Base-by-base conservation (phyloP, 2,329 filamentous ascomycete species). In the Diaporthe sp. region DNA sequence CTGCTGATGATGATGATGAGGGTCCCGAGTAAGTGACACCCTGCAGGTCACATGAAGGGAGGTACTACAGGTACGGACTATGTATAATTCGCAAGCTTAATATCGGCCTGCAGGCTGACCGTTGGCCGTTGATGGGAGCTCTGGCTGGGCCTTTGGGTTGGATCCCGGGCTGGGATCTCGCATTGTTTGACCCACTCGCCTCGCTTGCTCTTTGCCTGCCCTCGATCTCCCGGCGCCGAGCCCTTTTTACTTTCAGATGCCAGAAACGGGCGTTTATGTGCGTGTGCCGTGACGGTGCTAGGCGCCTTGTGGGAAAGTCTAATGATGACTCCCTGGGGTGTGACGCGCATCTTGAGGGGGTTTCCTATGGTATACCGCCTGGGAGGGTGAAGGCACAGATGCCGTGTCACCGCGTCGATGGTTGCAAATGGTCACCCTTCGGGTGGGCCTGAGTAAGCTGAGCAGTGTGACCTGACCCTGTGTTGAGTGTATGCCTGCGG, bases 401-500 rank as follows among this genome's bases (percentile, higher is more conserved):
- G 65, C 31, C 44, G 65, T 68, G n/a, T 49, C 65, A 53, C 65
- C n/a, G 22, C 22, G 46, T 5, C 46, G 13, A 37, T 53, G 34
- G 46, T 39, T 53, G 34, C 65, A 55, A 69, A 10, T 69, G 65
- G 65, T 55, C 65, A 69, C 65, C 49, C 49, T 69, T 53, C 22
- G 49, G 49, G 37, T 69, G 65, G 65, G 65, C 65, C 65, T 69
- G 65, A 69, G 65, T 68, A 68, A 68, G 65, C 65, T 53, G 46
- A 39, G 65, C 31, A 53, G 31, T 68, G 65, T 28, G 65, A 68
- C 65, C 46, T 53, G 65, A 8, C 44, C 65, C 34, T 31, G 59
- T 46, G 39, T 62, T 28, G 22, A 44, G 44, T 39, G 62, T 31
- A 7, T 28, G 31, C 22, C 22, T 28, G 31, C 65, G 46, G 31